Base-by-base conservation (phyloP, 352 stramenopile species). In the Globisporangium emineosum region DNA sequence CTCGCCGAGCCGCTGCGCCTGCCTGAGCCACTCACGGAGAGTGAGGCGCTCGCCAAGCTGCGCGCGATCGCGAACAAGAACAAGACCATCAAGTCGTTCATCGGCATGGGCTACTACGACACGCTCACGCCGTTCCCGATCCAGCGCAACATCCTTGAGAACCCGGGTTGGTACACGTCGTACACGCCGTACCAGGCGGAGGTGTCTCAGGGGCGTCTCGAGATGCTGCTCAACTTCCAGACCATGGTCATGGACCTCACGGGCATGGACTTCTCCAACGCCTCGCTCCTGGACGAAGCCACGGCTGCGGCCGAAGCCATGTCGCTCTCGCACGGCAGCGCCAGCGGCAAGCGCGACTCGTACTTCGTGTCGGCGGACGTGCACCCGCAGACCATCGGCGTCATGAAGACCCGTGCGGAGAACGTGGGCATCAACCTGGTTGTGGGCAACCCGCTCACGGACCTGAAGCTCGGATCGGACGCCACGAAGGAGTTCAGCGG, bases 201-300 rank as follows among this genome's bases (percentile, higher is more conserved):
- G 77, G 99, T 99, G 66, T 98, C 96, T 1, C 98, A 99, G 75
- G 98, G 98, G 29, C 94, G 98, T 29, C 81, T 99, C 4, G 96
- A 99, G 83, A 98, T 98, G 87, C 86, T 99, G 55, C 86, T 99
- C 27, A 99, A 99, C 82, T 99, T 99, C 80, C 98, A 99, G 83
- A 99, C 97, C 21, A 92, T 99, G 71, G 91, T 99, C 49, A 82
- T 89, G 57, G 96, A 99, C 68, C 81, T 99, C 35, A 99, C 97
- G 27, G 97, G 97, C 33, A 87, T 99, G 57, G 89, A 94, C 55
- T 98, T 99, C 75, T 91, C 93, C 49, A 99, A 99, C 69, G 96
- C 97, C 8, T 99, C 95, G 61, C 84, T 99, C 12, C 73, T 99
- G 35, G 98, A 99, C 75, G 98, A 99, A 75, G 95, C 88, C n/a